Base-by-base conservation (phyloP, 176 grass and related monocot species). In the Oryza meridionalis region DNA sequence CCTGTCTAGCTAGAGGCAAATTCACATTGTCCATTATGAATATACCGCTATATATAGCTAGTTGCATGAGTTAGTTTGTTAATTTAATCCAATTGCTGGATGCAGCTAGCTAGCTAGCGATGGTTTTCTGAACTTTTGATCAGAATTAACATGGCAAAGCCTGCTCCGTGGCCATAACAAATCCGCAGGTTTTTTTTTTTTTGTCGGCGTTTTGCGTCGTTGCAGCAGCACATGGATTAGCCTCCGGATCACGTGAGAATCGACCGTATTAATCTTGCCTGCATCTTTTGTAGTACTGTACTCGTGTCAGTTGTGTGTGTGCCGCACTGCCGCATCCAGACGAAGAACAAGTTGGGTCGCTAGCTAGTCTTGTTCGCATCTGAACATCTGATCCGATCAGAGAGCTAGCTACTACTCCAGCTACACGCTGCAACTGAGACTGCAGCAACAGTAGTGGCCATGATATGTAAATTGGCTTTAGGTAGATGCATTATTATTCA, bases 141-240 rank as follows among this genome's bases (percentile, higher is more conserved):
- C 79, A 5, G 42, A 47, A 33, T 16, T 6, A 61, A 88, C 81
- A 80, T 80, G 87, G 70, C 61, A 14, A 14, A 76, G 72, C 38
- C 72, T 82, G 86, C 72, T 7, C 27, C 72, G 46, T 55, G 67
- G 84, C 73, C 78, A 73, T 82, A 86, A 73, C 64, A 78, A 82
- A 55, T 55, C 4, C 16, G 17, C 51, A 7, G 2, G 17, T 58
- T 40, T 8, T 27, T 27, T 27, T 27, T 58, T n/a, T 58, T 58
- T 8, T 58, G 53, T 58, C 53, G 53, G 53, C 7, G 53, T 58
- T 58, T 40, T 58, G 53, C 19, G 53, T 16, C 15, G 13, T 49
- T 49, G 53, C 53, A 58, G 53, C 53, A 58, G 4, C 53, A 58
- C 53, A n/a, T 58, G 53, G 6, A 58, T 58, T 58, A n/a, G 17